Evolutionary conservation across 768 basidiomycete genomes (phyloP), one percentile per base, ranked within the genome.

Genomic region (Obba rivulosa): DNA sequence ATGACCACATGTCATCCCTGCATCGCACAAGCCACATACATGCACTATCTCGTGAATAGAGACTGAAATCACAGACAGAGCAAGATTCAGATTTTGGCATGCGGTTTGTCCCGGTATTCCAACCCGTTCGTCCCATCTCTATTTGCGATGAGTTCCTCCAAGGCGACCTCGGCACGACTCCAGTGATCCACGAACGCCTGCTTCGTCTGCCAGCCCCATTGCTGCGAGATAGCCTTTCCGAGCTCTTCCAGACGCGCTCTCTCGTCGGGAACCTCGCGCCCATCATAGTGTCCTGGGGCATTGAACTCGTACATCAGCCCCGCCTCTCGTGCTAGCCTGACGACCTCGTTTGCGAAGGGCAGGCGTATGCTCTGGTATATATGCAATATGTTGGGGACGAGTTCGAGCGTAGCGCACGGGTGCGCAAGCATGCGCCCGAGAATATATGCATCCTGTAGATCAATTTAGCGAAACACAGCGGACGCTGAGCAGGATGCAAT

Each of bases 381-480:
- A 8, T 31, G 49, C 16, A 62, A 41, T 7, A 51, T 59, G 1
- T 45, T 50, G 2, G 45, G 8, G 8, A 57, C 46, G 25, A 40
- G 40, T 21, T 34, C 42, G 1, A 41, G 43, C 21, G 55, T 59
- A 4, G 57, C 48, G 4, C 46, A 38, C 4, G 54, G 41, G 45
- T 56, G 49, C 3, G 55, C 46, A 20, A 62, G 57, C 18, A 60
- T 46, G 9, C 45, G 43, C 8, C 57, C 57, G 18, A 62, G 54
- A 20, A 62, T 43, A 42, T 58, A 62, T n/a, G 59, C 61, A 44
- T 62, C 61, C 61, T 62, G 41, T 20, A 17, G 2, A 25, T 35
- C 17, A 17, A 8, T 5, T 25, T 34, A 5, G 20, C 10, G 13
- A 10, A 17, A 39, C 14, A 18, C 38, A n/a, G 2, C 7, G 13